Evolutionary conservation across 2,329 filamentous ascomycete species (phyloP).

Genomic region (Davidsoniella eucalypti): DNA sequence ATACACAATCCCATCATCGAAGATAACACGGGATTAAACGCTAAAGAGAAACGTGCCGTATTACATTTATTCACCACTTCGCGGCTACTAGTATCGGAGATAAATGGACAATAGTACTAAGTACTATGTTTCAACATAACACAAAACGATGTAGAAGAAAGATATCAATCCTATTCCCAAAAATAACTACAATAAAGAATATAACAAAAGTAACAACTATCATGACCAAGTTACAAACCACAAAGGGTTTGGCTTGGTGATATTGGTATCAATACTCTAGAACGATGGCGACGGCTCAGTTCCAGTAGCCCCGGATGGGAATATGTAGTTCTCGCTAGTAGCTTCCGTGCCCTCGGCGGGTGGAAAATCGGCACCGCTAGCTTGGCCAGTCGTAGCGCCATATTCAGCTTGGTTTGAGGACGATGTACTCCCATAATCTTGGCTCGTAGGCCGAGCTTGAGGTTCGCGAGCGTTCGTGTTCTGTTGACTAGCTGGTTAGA

Average conservation of each 20-base stretch:
- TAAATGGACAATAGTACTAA: no score
- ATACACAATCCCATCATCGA: no score
- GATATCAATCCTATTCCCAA: no score
- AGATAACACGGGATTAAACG: no score
- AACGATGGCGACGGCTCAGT: not conserved
- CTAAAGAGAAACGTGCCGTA: no score
- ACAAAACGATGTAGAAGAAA: no score
- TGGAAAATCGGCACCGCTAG: constrained; percentile 17
- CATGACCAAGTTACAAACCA: no score
- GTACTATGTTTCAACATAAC: no score
- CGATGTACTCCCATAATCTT: constrained; percentile 4
- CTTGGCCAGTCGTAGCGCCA: constrained; percentile 17
- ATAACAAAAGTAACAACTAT: no score
- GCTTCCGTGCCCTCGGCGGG: not conserved
- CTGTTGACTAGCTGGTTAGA: not conserved
- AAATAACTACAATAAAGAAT: no score
- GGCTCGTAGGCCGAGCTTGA: constrained; percentile 3
- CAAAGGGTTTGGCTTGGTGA: not conserved
- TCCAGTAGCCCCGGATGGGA: not conserved
- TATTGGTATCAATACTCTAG: not conserved
- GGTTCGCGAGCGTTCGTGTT: constrained; percentile 9
- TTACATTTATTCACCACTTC: no score
- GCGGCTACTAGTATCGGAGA: no score
- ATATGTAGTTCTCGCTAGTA: constrained; percentile 2
- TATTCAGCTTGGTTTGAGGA: constrained; percentile 20